Conservation (phyloP, 805 yeast genomes). For the Suhomyces sp. region DNA sequence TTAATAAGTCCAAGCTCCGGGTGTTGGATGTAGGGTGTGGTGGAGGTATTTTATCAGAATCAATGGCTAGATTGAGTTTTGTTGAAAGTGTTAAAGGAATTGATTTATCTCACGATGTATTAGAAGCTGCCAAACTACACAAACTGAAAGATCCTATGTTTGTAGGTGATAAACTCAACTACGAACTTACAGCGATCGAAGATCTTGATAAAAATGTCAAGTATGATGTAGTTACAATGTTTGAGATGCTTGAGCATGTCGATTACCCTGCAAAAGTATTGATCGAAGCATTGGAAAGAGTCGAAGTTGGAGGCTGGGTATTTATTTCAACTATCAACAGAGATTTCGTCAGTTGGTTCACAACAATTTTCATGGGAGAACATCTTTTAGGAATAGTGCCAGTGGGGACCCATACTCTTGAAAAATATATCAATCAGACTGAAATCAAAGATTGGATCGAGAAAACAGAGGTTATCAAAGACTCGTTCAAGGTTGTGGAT, state of each 20-base stretch:
- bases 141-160: slow-evolving; percentile 63
- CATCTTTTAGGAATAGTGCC: slow-evolving; percentile 81
- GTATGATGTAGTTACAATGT: slow-evolving; percentile 82
- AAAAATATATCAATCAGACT: slow-evolving; percentile 75
- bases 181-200: slow-evolving; percentile 64
- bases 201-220: slow-evolving; percentile 44
- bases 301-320: slow-evolving; percentile 79
- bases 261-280: slow-evolving; percentile 77
- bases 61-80: slow-evolving; percentile 72
- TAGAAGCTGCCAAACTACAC: slow-evolving; percentile 77
- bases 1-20: slow-evolving; percentile 36
- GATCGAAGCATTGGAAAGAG: slow-evolving; percentile 61
- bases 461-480: slow-evolving; percentile 24
- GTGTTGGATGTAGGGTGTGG: slow-evolving; percentile 96
- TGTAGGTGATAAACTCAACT: slow-evolving; percentile 48
- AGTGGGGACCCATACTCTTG: slow-evolving; percentile 83
- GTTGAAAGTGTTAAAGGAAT: slow-evolving; percentile 71
- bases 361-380: slow-evolving; percentile 91
- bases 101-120: slow-evolving; percentile 81
- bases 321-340: slow-evolving; percentile 91
- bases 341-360: slow-evolving; percentile 82
- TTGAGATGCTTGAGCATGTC: slow-evolving; percentile 95
- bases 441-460: slow-evolving; percentile 72
- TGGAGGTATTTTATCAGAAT: slow-evolving; percentile 92
- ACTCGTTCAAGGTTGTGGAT: slow-evolving; percentile 56